Conservation (phyloP, 331 rosid species). For the Stylosanthes scabra region DNA sequence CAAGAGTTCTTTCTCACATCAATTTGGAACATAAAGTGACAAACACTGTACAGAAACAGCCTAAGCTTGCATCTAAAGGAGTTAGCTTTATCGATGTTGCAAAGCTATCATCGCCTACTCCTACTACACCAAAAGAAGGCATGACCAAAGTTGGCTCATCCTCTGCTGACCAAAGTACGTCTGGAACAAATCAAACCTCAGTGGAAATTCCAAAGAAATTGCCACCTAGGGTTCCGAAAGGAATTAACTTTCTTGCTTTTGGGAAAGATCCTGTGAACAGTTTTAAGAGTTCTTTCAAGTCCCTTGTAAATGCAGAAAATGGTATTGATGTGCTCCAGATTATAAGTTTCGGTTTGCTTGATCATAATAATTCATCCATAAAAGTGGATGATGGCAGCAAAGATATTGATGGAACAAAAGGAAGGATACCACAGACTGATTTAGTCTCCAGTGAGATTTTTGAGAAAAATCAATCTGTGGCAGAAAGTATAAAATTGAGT, state of each 20-base stretch:
- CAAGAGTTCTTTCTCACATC: constrained; percentile 37
- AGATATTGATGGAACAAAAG: constrained; percentile 35
- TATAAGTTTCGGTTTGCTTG: constrained; percentile 33
- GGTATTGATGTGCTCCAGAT: constrained; percentile 20
- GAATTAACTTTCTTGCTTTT: constrained; percentile 57
- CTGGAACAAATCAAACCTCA: constrained; percentile 29
- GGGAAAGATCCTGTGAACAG: constrained; percentile 51
- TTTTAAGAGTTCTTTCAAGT: constrained; percentile 34
- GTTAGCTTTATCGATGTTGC: constrained; percentile 55
- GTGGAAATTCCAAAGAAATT: constrained; percentile 39
- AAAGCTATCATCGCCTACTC: constrained; percentile 38
- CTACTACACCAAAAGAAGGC: constrained; percentile 43
- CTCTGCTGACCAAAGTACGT: constrained; percentile 33
- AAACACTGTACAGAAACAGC: constrained; percentile 38
- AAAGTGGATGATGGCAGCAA: constrained; percentile 25
- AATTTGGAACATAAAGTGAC: constrained; percentile 41
- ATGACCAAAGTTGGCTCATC: constrained; percentile 33
- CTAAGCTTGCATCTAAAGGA: constrained; percentile 54
- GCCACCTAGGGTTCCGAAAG: constrained; percentile 42
- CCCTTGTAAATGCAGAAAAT: constrained; percentile 26
- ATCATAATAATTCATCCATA: constrained; percentile 20
- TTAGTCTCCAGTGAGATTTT: constrained; percentile 15
- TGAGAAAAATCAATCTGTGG: neutral
- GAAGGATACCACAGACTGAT: constrained; percentile 20
- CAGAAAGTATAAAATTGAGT: constrained; percentile 41